Evolutionary conservation across 371 early-diverging fungal genomes (phyloP), one percentile per base, ranked within the genome.

Genomic region (Mucor indicus): DNA sequence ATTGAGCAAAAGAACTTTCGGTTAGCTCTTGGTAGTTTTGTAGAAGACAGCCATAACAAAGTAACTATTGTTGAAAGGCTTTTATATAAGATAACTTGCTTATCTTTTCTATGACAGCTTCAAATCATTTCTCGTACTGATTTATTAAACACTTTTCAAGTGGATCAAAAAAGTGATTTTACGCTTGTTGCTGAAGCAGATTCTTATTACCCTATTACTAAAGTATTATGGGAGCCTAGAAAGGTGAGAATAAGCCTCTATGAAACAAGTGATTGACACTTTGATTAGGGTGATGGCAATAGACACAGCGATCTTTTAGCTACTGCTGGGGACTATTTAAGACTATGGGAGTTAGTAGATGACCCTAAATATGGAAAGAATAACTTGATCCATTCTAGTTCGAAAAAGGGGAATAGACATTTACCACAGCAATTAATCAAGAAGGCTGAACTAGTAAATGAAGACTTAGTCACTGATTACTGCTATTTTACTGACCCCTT

Each of bases 121-220:
- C 82, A 84, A 81, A 62, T 84, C 43, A 78, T 81, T 32, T 72
- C 82, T 16, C 72, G 82, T 38, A 62, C 74, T 17, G 84, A 84
- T 48, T 62, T 67, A 52, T 38, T 60, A 15, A 4, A n/a, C n/a
- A n/a, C 54, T 16, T 29, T 21, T 24, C 39, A 27, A 15, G 16
- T 29, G 13, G 64, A 64, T 35, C n/a, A n/a, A n/a, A n/a, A n/a
- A n/a, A n/a, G n/a, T n/a, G 83, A 93, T 57, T 90, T 93, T 66
- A 77, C 84, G 12, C 66, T 78, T 3, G 67, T 90, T 9, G 95
- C 90, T 17, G 90, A 89, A 55, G 74, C 78, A 2, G 84, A 85
- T 25, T 86, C 90, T 15, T 79, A 84, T 27, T 96, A 90, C 61
- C 98, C 98, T 19, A 75, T 88, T 30, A 93, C 96, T 5, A 94